These are phyloP conservation scores for Haplosporangium gracile DNA, from an alignment of 192 early-diverging fungal species.

Conservation along the genomic window DNA sequence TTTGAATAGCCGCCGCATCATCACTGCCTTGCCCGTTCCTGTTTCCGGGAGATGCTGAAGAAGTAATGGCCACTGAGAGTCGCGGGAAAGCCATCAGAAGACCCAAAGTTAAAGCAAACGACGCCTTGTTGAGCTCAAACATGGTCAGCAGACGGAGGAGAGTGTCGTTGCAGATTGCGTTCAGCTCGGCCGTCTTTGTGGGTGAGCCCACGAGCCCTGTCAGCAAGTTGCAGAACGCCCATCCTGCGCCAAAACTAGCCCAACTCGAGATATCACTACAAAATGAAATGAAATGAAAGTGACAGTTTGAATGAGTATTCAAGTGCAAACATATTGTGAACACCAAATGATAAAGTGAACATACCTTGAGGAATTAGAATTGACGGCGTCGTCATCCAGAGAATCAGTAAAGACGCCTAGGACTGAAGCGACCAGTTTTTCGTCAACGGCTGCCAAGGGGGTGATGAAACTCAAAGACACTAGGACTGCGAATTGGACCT, in stretches of 20 bases:
- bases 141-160: constrained; percentile 33
- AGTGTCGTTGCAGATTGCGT: constrained; percentile 41
- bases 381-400: constrained; percentile 19
- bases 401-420: constrained; percentile 40
- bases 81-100: constrained; percentile 52
- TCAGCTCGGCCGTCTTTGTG: constrained; percentile 52
- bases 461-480: constrained; percentile 55
- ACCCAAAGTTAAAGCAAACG: constrained; percentile 43
- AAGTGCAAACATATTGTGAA: no score
- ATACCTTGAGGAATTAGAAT: constrained; percentile 18
- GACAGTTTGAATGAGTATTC: background rate
- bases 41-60: constrained; percentile 14
- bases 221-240: constrained; percentile 57
- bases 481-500: constrained; percentile 59
- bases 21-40: background rate
- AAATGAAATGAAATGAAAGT: background rate
- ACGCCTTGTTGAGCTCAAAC: constrained; percentile 15
- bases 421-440: constrained; percentile 49
- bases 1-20: constrained; percentile 27
- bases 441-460: constrained; percentile 51
- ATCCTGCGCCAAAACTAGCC: constrained; percentile 56
- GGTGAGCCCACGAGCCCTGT: constrained; percentile 43
- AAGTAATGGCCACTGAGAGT: constrained; percentile 29
- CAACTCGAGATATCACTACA: constrained; percentile 47
- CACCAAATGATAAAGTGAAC: background rate